These are phyloP conservation scores for Sporothrix schenckii DNA, from an alignment of 2,329 filamentous ascomycete species.

Conservation along the genomic window DNA sequence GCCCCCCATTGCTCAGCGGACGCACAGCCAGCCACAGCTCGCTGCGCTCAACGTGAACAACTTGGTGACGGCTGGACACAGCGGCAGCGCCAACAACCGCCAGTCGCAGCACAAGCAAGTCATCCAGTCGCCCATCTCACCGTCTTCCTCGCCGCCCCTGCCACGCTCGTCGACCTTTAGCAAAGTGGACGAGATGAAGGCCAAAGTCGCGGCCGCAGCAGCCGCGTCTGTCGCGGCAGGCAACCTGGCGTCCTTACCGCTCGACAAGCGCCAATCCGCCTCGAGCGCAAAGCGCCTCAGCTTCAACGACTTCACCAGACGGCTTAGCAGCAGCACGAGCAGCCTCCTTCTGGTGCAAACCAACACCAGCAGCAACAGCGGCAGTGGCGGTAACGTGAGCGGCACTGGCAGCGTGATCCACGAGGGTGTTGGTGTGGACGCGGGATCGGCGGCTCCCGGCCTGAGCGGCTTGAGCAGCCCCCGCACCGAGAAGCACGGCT, in stretches of 20 bases:
- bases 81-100: constrained; percentile 31
- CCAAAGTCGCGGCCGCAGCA: neutral
- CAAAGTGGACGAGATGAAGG: constrained; percentile 20
- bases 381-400: constrained; percentile 46
- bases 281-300: constrained; percentile 61
- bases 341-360: constrained; percentile 63
- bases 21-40: constrained; percentile 55
- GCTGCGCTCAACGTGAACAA: constrained; percentile 46
- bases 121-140: constrained; percentile 37
- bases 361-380: constrained; percentile 53
- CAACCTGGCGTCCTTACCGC: constrained; percentile 21
- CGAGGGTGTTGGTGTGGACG: constrained; percentile 35
- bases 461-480: constrained; percentile 35
- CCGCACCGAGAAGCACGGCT: constrained; percentile 30
- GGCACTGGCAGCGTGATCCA: constrained; percentile 37
- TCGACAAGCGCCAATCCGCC: constrained; percentile 55
- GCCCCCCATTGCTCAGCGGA: constrained; percentile 50
- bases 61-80: constrained; percentile 30
- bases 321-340: constrained; percentile 63
- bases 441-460: neutral
- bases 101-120: constrained; percentile 43
- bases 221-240: constrained; percentile 26
- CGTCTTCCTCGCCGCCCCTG: constrained; percentile 34
- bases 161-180: constrained; percentile 32
- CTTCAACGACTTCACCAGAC: constrained; percentile 64